phyloP scores from a whole-genome alignment of 73 alveolate species.

The Symbiodinium natans region DNA sequence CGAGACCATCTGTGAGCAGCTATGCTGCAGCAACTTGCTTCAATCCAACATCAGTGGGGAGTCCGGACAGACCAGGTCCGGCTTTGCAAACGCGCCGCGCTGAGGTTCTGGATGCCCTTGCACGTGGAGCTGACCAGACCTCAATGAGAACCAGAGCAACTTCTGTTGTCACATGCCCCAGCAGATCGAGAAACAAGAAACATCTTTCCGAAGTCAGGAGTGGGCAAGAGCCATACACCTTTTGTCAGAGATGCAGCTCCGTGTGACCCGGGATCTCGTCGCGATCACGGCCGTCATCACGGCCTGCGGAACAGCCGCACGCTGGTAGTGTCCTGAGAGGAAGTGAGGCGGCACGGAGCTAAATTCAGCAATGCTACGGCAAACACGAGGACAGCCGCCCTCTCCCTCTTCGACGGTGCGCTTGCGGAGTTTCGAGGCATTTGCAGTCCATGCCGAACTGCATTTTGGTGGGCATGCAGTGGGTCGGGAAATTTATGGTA shows the following conservation, averaged over 20 bases:
- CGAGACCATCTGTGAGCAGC: constrained; percentile 25
- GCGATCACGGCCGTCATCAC: constrained; percentile 43
- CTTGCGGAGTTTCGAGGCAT: not conserved
- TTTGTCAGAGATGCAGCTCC: not conserved
- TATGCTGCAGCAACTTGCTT: constrained; percentile 22
- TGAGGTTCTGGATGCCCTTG: constrained; percentile 58
- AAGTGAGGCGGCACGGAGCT: not conserved
- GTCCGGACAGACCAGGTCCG: too few species aligned
- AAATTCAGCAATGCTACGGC: too few species aligned
- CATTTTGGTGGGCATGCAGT: too few species aligned
- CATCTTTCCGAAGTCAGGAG: not conserved
- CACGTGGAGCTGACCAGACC: constrained; percentile 10
- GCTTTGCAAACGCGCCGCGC: too few species aligned
- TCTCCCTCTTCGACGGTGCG: not conserved
- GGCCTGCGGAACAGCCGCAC: constrained; percentile 34
- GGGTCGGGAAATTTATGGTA: too few species aligned
- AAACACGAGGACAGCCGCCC: not conserved
- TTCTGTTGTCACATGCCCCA: not conserved
- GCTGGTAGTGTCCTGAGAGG: not conserved
- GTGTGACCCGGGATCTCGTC: not conserved
- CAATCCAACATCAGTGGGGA: too few species aligned
- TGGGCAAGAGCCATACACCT: constrained; percentile 42
- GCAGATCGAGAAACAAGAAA: not conserved
- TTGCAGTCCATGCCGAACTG: too few species aligned
- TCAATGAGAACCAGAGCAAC: not conserved